Evolutionary conservation across 768 basidiomycete genomes (phyloP), one percentile per base, ranked within the genome.

Genomic region (Lentinus tigrinus): DNA sequence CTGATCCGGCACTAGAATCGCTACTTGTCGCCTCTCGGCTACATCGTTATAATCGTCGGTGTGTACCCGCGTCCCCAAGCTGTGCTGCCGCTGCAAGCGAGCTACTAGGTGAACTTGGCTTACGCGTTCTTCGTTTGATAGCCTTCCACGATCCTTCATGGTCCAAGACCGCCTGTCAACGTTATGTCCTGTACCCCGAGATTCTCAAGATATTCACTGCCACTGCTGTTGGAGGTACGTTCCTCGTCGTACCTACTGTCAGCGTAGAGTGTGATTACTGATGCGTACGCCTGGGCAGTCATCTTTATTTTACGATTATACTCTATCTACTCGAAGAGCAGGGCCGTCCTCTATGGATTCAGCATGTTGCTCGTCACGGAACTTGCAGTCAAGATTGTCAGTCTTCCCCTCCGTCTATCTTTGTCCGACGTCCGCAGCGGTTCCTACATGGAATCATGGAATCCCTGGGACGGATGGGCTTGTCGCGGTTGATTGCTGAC

Each of bases 221-320:
- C 2, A 53, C 54, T 28, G 61, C 61, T 14, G 59, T 68, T 26
- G 65, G 65, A 51, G 16, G 67, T 68, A 27, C 54, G 65, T 60
- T 38, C 16, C 21, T 31, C 4, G 5, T 14, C 14, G 14, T 36
- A 17, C 16, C 39, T 16, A 13, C 16, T 3, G 4, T 9, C 14
- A 17, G 11, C 38, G 1, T 1, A 52, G 31, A 14, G 16, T 46
- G 26, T 10, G 17, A 26, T 21, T 8, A 8, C 53, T 61, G 16
- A 51, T 34, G 23, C 24, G 1, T 1, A 38, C 10, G 26, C 47
- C 13, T 43, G 21, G 28, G 19, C 56, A 68, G 67, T 60, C 19
- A 68, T 68, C 31, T 68, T 68, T 50, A 66, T 64, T 14, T 57
- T 68, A 28, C 67, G 67, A 44, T 40, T 68, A 46, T 68, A 66